Evolutionary conservation across 148 eudicot genomes (phyloP).

Genomic region (Arctostaphylos glauca): DNA sequence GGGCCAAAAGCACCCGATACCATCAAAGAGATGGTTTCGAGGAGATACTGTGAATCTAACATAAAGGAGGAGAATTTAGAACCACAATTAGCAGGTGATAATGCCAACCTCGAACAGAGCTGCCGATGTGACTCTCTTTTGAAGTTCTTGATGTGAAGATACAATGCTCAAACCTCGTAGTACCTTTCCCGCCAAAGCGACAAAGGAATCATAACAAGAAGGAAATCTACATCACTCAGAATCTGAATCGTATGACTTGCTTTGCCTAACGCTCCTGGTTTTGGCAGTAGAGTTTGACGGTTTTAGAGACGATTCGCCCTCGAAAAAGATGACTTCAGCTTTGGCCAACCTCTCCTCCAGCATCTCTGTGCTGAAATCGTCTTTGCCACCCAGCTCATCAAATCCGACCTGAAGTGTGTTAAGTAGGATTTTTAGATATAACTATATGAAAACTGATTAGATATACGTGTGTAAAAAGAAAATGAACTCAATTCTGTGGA

Average conservation of each 20-base stretch:
- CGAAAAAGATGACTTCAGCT: conserved; percentile 64
- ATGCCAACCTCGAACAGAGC: background rate
- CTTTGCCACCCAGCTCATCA: conserved; percentile 85
- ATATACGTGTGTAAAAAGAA: background rate
- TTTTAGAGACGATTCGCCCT: conserved; percentile 79
- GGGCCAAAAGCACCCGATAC: background rate
- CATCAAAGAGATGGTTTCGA: background rate
- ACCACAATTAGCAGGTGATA: background rate
- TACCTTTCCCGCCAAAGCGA: background rate
- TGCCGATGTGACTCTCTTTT: background rate
- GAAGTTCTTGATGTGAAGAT: background rate
- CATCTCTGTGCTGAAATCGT: conserved; percentile 85
- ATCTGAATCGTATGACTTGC: conserved; percentile 62
- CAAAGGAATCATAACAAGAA: background rate
- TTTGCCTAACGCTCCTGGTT: conserved; percentile 69
- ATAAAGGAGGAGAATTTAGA: background rate
- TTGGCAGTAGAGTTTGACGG: conserved; percentile 48
- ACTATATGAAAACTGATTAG: background rate
- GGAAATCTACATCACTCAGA: conserved; percentile 48
- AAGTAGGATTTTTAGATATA: background rate
- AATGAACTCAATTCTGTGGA: background rate
- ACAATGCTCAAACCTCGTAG: background rate
- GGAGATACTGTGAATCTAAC: background rate
- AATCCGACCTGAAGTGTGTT: conserved; percentile 69
- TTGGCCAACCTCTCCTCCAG: conserved; percentile 86